Evolutionary conservation across 2,329 filamentous ascomycete species (phyloP).

Genomic region (Raffaelea arxii): DNA sequence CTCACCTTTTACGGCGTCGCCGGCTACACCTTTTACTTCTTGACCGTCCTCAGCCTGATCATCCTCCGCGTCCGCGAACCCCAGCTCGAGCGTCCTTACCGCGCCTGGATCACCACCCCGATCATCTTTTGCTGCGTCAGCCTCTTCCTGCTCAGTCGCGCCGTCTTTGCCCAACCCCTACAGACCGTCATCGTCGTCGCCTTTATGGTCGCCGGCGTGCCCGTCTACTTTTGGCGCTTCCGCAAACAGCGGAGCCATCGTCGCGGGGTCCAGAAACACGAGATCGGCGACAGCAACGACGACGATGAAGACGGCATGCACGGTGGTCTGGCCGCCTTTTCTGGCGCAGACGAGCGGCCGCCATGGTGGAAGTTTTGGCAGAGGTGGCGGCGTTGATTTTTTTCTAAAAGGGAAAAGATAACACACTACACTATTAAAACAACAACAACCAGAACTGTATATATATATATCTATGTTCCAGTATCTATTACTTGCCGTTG

Average conservation of each 20-base stretch:
- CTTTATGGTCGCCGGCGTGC: conserved; percentile 75
- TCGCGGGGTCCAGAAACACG: conserved; percentile 34
- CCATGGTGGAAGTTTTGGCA: conserved; percentile 54
- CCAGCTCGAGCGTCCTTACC: conserved; percentile 79
- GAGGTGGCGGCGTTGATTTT: conserved; percentile 21
- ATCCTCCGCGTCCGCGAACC: conserved; percentile 83
- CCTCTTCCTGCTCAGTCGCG: conserved; percentile 78
- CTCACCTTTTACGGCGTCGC: conserved; percentile 97
- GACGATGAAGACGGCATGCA: conserved; percentile 5
- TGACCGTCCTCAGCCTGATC: conserved; percentile 88
- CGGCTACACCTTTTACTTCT: conserved; percentile 94
- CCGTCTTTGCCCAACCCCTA: conserved; percentile 81
- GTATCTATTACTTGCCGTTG: too few relatives aligned
- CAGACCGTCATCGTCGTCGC: conserved; percentile 81
- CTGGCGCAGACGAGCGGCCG: conserved; percentile 17
- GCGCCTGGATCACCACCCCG: conserved; percentile 92
- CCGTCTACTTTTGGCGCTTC: conserved; percentile 83
- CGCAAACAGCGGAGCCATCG: conserved; percentile 40
- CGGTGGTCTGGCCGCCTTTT: not conserved
- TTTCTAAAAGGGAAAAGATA: too few relatives aligned
- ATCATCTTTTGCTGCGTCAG: conserved; percentile 98
- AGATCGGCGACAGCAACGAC: conserved; percentile 21
- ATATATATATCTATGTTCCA: too few relatives aligned
- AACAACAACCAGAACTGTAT: too few relatives aligned
- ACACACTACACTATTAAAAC: too few relatives aligned